Evolutionary conservation across 129 eudicot genomes (phyloP), one percentile per base, ranked within the genome.

Genomic region (Artemisia tridentata): DNA sequence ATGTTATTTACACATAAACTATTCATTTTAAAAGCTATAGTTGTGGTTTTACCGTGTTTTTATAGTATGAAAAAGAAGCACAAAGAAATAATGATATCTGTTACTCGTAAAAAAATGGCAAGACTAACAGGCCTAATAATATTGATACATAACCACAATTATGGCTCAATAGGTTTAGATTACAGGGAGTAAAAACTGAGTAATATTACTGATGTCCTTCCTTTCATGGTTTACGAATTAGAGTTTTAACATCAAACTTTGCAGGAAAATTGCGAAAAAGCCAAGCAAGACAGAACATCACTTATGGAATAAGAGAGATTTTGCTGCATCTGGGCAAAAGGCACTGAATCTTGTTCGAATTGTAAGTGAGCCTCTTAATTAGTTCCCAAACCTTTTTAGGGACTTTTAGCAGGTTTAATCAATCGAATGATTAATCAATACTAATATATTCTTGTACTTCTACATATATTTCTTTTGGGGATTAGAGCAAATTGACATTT

Each of bases 221-320:
- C 31, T 27, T 27, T 27, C 31, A 27, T 27, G 31, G 31, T 27
- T 27, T 27, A 27, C 31, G 5, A 27, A 3, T 27, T 27, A 27
- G 17, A 11, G 69, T 19, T 65, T 27, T 47, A 8, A 18, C 3
- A 47, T 59, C 55, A 54, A 67, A 54, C 48, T 15, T 47, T 77
- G 68, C 78, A 85, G 91, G 83, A 86, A 81, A 75, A n/a, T 72
- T 31, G 17, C 69, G 17, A 75, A 76, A 83, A 85, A 75, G 65
- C 27, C 75, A 23, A 85, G 86, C 54, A 92, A 84, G 78, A 78
- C 80, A 80, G 96, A 92, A 50, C 98, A 89, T 75, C 96, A 92
- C 79, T 79, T 92, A 41, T 92, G 98, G 98, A 78, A 65, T 7
- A 85, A 77, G 73, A 82, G 88, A 80, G 92, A 91, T 78, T 86